phyloP scores from a whole-genome alignment of 163 green algal genomes.

The Scenedesmus sp. region DNA sequence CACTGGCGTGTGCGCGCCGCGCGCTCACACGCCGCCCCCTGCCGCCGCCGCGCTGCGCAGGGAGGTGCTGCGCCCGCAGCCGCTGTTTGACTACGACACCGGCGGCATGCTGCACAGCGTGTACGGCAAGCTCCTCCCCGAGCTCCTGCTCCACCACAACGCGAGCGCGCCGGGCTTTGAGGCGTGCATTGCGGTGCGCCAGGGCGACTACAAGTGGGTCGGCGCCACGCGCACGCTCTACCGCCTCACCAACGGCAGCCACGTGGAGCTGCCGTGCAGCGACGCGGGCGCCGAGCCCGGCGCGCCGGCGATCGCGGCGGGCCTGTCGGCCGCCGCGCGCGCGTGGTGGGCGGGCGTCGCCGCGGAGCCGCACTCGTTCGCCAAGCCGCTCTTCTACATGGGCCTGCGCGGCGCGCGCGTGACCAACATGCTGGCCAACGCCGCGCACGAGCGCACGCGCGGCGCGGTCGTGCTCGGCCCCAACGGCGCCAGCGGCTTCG shows the following conservation, averaged over 20 bases:
- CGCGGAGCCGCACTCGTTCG: conserved; percentile 1
- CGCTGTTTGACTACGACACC: conserved; percentile 11
- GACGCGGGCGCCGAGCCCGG: neutral
- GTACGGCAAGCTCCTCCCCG: neutral
- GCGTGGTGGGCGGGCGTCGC: conserved; percentile 5
- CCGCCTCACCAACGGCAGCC: neutral
- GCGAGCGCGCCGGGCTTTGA: neutral
- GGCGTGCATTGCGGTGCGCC: neutral
- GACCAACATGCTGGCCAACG: neutral
- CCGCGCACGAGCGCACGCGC: neutral
- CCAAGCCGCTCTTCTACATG: conserved; percentile 13
- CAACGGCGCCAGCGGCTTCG: neutral
- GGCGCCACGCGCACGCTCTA: neutral
- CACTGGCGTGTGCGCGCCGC: neutral
- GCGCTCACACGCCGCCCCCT: neutral
- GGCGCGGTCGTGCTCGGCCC: neutral
- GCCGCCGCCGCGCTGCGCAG: neutral
- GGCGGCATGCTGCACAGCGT: conserved; percentile 1
- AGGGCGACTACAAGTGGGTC: conserved; percentile 1
- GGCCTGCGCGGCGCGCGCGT: neutral
- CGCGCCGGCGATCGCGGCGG: neutral
- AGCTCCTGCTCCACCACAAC: neutral
- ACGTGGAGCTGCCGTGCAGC: neutral
- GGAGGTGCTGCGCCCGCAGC: conserved; percentile 3
- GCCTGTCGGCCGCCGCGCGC: neutral